Conservation (phyloP, 371 early-diverging fungal species). For the Amoeboaphelidium protococcarum region DNA sequence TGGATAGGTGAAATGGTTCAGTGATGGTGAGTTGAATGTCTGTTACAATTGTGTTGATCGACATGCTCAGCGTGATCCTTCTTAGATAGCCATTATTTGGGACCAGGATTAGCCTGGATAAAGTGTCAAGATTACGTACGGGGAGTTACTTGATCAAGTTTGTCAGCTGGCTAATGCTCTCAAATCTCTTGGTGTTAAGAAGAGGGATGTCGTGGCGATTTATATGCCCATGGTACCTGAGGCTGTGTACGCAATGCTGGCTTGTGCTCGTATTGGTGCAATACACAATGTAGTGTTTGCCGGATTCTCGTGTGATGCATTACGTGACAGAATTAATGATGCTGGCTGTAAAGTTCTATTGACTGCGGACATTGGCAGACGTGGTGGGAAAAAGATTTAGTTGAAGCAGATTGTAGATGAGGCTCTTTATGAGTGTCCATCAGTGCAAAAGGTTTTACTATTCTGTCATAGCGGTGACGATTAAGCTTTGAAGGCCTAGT, state of each 20-base stretch:
- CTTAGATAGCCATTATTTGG: slow-evolving; percentile 61
- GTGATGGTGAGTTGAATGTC: slow-evolving; percentile 74
- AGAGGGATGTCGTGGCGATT: slow-evolving; percentile 74
- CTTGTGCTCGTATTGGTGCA: slow-evolving; percentile 77
- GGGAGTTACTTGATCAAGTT: slow-evolving; percentile 46
- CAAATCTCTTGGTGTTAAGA: slow-evolving; percentile 40
- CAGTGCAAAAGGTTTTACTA: slow-evolving; percentile 50
- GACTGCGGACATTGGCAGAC: slow-evolving; percentile 54
- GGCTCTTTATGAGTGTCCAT: slow-evolving; percentile 39
- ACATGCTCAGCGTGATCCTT: slow-evolving; percentile 40
- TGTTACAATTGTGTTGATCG: slow-evolving; percentile 92
- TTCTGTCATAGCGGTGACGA: slow-evolving; percentile 56
- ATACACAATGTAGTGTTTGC: slow-evolving; percentile 82
- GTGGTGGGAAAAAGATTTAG: slow-evolving; percentile 66
- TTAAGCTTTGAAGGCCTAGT: slow-evolving; percentile 19
- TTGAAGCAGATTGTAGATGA: slow-evolving; percentile 75
- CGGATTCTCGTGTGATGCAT: slow-evolving; percentile 64
- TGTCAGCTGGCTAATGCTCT: slow-evolving; percentile 56
- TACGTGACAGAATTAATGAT: slow-evolving; percentile 54
- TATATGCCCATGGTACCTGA: slow-evolving; percentile 96
- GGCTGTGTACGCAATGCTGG: slow-evolving; percentile 66
- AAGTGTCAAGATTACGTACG: slow-evolving; percentile 44
- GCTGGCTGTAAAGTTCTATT: slow-evolving; percentile 43
- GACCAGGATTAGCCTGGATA: slow-evolving; percentile 65
- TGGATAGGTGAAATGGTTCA: slow-evolving; percentile 77